Conservation (phyloP, 2,329 filamentous ascomycete genomes). For the Ascochyta lentis region DNA sequence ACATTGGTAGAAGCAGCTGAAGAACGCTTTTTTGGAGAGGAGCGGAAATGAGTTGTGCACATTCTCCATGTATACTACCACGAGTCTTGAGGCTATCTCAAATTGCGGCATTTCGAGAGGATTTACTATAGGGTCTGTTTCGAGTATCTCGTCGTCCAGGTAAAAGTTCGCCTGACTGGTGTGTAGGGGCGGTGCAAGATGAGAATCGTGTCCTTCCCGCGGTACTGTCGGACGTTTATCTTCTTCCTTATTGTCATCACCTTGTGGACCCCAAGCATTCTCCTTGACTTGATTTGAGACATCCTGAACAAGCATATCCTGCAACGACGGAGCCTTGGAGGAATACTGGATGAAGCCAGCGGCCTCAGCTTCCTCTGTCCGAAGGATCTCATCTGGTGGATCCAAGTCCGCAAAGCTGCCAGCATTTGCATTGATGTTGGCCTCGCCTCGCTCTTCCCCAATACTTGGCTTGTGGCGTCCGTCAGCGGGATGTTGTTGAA, state of each 20-base stretch:
- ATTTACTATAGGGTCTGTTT: conserved; percentile 28
- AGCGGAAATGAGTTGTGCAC: conserved; percentile 33
- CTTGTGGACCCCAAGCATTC: conserved; percentile 30
- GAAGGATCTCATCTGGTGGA: conserved; percentile 32
- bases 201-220: conserved; percentile 13
- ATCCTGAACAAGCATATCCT: conserved; percentile 21
- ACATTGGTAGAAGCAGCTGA: conserved; percentile 41
- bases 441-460: conserved; percentile 24
- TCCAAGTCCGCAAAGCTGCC: conserved; percentile 36
- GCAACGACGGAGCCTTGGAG: conserved; percentile 37
- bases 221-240: conserved; percentile 19
- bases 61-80: conserved; percentile 43
- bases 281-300: neutral
- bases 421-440: conserved; percentile 30
- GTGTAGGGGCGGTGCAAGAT: conserved; percentile 14
- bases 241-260: conserved; percentile 18
- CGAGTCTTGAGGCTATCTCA: conserved; percentile 33
- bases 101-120: conserved; percentile 41
- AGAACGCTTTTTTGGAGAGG: conserved; percentile 39
- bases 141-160: conserved; percentile 34
- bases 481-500: conserved; percentile 18
- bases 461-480: conserved; percentile 11
- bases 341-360: conserved; percentile 35
- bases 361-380: conserved; percentile 29
- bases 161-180: conserved; percentile 39